A percentile compares a stretch with the other conserved stretches of the same genome.
phyloP scores from a whole-genome alignment of 371 early-diverging fungal genomes.

The Actinomortierella wolfii region DNA sequence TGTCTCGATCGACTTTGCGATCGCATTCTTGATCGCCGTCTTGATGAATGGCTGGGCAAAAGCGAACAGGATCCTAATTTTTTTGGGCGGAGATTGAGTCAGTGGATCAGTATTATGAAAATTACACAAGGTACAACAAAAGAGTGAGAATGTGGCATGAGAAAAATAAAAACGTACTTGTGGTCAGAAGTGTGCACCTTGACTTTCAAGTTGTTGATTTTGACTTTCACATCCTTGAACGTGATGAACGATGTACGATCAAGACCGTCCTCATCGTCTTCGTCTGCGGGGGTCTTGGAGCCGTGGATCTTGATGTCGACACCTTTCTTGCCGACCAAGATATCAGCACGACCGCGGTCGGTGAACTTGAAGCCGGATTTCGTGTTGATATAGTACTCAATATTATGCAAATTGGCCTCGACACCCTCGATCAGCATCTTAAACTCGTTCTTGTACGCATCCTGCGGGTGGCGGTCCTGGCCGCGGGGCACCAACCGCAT shows the following conservation, averaged over 20 bases:
- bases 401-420: constrained; percentile 53
- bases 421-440: constrained; percentile 44
- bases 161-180: constrained; percentile 6
- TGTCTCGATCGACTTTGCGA: constrained; percentile 52
- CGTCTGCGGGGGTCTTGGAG: constrained; percentile 40
- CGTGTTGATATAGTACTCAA: constrained; percentile 63
- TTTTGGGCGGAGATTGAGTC: no score
- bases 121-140: no score
- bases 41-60: constrained; percentile 56
- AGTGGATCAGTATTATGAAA: no score
- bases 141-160: neutral
- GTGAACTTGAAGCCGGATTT: constrained; percentile 59
- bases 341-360: constrained; percentile 62
- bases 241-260: constrained; percentile 45
- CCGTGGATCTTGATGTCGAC: constrained; percentile 48
- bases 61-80: constrained; percentile 47
- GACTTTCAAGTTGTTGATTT: constrained; percentile 45
- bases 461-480: constrained; percentile 6
- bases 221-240: constrained; percentile 55
- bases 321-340: constrained; percentile 59
- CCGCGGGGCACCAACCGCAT: constrained; percentile 21
- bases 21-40: constrained; percentile 51
- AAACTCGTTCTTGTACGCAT: constrained; percentile 46
- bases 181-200: constrained; percentile 34
- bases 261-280: constrained; percentile 40